Base-by-base conservation (phyloP, 352 stramenopile species). In the Phytopythium cucurbitacearum region DNA sequence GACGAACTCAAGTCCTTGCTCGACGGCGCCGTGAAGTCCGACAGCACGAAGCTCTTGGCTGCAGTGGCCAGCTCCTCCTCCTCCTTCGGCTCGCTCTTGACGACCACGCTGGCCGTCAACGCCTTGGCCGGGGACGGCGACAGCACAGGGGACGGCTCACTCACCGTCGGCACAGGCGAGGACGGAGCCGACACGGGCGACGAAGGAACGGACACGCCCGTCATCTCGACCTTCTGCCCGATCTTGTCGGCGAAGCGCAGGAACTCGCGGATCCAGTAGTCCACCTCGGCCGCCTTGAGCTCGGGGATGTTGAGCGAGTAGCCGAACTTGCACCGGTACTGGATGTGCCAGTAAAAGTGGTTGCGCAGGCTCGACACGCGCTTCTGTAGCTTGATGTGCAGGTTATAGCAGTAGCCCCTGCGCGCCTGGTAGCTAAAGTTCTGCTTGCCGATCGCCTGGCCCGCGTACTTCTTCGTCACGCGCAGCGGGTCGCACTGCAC, bases 301-400 rank as follows among this genome's bases (percentile, higher is more conserved):
- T 79, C 63, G 44, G 85, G 77, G 51, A 89, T 86, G 54, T 86
- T 76, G 33, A 80, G 56, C 34, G 61, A 62, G 56, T 73, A 68
- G 7, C 75, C 73, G 38, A 85, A 76, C 50, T 86, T 86, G 61
- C 77, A 85, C 32, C 73, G 69, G 53, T 83, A 81, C 67, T 92
- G 74, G 50, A 92, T 72, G 64, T 90, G 77, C 81, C 81, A 92
- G 59, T 89, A 90, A 51, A 84, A 92, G 47, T 89, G 76, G 67
- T 92, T 88, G 56, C 81, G 81, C 34, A 90, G 63, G 52, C 69
- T 89, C 28, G 79, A 85, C n/a, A 90, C 59, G 58, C 81, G 76
- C 53, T 87, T 89, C 63, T 92, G 81, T 11, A 87, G 68, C 53
- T 89, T 87, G 40, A 83, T 69, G 66, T 92, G 76, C 43, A 85